Conservation (phyloP, 176 grass and related monocot genomes). For the Cenchrus americanus region DNA sequence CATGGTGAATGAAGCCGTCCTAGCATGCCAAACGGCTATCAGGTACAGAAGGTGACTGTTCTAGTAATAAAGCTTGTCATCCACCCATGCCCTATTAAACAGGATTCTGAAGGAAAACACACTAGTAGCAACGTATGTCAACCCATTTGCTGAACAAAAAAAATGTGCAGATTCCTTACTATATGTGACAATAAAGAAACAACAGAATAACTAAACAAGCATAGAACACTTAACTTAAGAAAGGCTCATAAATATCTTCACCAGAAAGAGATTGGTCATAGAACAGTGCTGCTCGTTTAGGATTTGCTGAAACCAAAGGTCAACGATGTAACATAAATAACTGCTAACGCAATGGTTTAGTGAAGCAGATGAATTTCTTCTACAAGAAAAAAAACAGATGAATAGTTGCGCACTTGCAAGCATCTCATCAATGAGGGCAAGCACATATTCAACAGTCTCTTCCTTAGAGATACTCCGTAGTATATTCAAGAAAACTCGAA, state of each 20-base stretch:
- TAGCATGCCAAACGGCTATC: background rate
- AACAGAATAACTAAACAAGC: slow-evolving; percentile 31
- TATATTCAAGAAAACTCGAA: slow-evolving; percentile 84
- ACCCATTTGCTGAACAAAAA: slow-evolving; percentile 5
- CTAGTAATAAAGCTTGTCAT: slow-evolving; percentile 15
- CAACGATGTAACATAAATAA: slow-evolving; percentile 43
- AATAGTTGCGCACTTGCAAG: slow-evolving; percentile 66
- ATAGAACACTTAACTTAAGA: slow-evolving; percentile 76
- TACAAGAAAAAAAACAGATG: background rate
- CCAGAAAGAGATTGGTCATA: slow-evolving; percentile 77
- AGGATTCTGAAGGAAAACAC: background rate
- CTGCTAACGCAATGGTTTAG: background rate
- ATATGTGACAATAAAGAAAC: background rate
- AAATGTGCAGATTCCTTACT: slow-evolving; percentile 4
- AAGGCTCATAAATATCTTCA: slow-evolving; percentile 90
- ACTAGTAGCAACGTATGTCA: background rate
- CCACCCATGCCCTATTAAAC: background rate
- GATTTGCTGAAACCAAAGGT: slow-evolving; percentile 72
- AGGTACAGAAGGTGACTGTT: background rate
- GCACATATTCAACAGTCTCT: slow-evolving; percentile 94
- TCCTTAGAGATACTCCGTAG: slow-evolving; percentile 80
- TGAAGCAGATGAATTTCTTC: slow-evolving; percentile 7
- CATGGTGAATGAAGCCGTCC: background rate
- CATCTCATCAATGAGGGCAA: slow-evolving; percentile 96
- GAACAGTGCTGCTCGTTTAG: slow-evolving; percentile 73